Conservation (phyloP, 169 alveolate genomes). For the Cryptosporidium tyzzeri region DNA sequence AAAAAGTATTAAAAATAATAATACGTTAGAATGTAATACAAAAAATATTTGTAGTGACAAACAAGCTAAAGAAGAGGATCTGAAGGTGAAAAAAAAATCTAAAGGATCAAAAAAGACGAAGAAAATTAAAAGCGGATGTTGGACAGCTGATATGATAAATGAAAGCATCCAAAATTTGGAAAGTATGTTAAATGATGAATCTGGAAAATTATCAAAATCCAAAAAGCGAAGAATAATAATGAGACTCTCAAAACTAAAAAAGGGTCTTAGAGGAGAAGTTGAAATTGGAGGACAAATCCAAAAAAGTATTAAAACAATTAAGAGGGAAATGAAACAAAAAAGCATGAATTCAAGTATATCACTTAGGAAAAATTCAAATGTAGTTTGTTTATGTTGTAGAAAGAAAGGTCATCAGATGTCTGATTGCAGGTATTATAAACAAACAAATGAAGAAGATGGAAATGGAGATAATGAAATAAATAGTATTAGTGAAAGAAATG, state of each 20-base stretch:
- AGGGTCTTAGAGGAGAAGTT: slow-evolving; percentile 55
- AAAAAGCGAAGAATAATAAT: slow-evolving; percentile 44
- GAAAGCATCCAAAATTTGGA: slow-evolving; percentile 35
- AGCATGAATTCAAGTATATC: slow-evolving; percentile 24
- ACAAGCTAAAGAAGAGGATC: not conserved
- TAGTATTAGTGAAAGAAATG: not conserved
- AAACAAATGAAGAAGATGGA: not conserved
- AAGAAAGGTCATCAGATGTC: slow-evolving; percentile 68
- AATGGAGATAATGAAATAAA: not conserved
- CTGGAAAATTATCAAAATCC: slow-evolving; percentile 35
- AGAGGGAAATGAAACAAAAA: slow-evolving; percentile 56
- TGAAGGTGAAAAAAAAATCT: not conserved
- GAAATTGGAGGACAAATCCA: slow-evolving; percentile 66
- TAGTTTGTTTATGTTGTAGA: slow-evolving; percentile 67
- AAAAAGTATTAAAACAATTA: slow-evolving; percentile 54
- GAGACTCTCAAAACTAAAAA: slow-evolving; percentile 33
- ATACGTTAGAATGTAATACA: no score
- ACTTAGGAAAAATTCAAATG: slow-evolving; percentile 29
- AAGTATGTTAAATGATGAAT: not conserved
- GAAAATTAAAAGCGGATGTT: slow-evolving; percentile 30
- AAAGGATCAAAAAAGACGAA: slow-evolving; percentile 16
- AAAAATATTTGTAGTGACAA: no score
- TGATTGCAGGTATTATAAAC: slow-evolving; percentile 57
- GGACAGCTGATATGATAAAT: slow-evolving; percentile 32
- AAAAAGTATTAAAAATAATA: no score